Evolutionary conservation across 176 grass and related monocot genomes (phyloP), one percentile per base, ranked within the genome.

Genomic region (Cocos nucifera): DNA sequence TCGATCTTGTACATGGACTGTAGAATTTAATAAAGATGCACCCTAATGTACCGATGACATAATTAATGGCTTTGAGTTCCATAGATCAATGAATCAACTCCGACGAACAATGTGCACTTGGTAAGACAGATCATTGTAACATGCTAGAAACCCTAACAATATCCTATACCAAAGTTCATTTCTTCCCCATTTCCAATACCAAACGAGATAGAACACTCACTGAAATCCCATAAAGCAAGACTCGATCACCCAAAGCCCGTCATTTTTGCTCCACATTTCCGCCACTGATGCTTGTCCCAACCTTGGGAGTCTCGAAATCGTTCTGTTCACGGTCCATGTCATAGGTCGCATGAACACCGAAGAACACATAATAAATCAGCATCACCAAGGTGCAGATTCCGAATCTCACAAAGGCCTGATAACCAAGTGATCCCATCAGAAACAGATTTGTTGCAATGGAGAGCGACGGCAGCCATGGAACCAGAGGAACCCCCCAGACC

Each of bases 301-400:
- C 2, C 0, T 28, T 28, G 27, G 4, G 4, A 5, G 16, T 12
- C 27, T 50, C 61, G 0, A 26, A 56, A 7, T 53, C 61, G 1
- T n/a, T 12, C 8, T 66, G 20, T 44, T 54, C 58, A 9, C 74
- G 64, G 17, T 63, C 73, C 24, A 77, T 52, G 76, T 83, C 85
- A 32, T 80, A 88, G 49, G 85, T 83, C 25, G 80, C 75, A 57
- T 84, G 80, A 24, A 88, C 72, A 19, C 68, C 73, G 57, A 83
- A 79, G 51, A 87, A 57, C 62, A 87, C 71, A 68, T 83, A 82
- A 67, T 83, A 80, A 39, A 73, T 54, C 18, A 80, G 58, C 85
- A 87, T 87, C 9, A 15, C 75, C 39, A 17, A 70, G 3, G 71
- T 82, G 75, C 85, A 89, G 30, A 89, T 66, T 49, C 32, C 73